Base-by-base conservation (phyloP, 805 yeast genomes). In the Isabelozyma pseudorhagii region DNA sequence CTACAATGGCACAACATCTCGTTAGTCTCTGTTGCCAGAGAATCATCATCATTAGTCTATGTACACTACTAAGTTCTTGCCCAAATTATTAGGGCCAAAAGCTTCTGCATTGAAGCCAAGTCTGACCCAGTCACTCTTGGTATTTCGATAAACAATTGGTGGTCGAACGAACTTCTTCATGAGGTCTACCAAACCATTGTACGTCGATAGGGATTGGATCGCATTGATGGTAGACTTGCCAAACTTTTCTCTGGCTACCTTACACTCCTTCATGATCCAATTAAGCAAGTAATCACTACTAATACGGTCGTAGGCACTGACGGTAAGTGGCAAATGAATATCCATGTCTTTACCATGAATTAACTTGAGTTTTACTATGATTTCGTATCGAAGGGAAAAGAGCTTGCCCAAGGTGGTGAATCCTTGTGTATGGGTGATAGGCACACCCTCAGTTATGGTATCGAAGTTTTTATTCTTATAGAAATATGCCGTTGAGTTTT, bases 241-340 rank as follows among this genome's bases (percentile, higher is more conserved):
- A 56, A 71, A 74, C 29, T 45, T 50, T 18, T 53, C 54, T 8
- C 61, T 59, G 1, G 86, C 80, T 21, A 68, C 50, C 38, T 76
- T 79, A 47, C 80, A 78, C 59, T 84, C 85, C 45, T 74, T 70
- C 50, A 73, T 54, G 14, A 84, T 80, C 77, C 85, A 75, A 51
- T 71, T 73, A 48, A 83, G 69, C 10, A 83, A 59, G 49, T 81
- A 75, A 34, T 71, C 75, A 40, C 83, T 68, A 54, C 79, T 73
- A 2, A 62, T 54, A 38, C 77, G 62, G 55, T 81, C 77, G 67
- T 77, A 82, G 1, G 84, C 83, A 27, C 84, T 70, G 0, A 84
- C 71, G 0, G 79, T 78, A 4, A 84, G 64, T 1, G 85, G 87
- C 18, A 81, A 72, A 13, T 68, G 61, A 9, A 80, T 60, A 42